A percentile compares a stretch with the other conserved stretches of the same genome.
phyloP scores from a whole-genome alignment of 1,284 basidiomycete species.

The Ganoderma resinaceum region DNA sequence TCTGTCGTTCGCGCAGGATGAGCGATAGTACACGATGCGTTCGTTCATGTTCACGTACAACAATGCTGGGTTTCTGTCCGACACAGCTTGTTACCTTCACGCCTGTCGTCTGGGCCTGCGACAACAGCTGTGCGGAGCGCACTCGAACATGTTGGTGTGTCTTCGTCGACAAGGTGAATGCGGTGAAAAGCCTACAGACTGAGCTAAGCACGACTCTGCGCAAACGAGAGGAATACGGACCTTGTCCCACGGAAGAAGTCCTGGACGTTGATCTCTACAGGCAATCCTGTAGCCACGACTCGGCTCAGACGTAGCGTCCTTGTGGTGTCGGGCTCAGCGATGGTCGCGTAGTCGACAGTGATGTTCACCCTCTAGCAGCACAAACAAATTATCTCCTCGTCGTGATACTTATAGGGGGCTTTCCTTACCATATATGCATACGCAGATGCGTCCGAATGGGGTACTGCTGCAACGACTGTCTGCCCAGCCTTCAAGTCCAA shows the following conservation, averaged over 20 bases:
- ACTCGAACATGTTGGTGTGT: constrained; percentile 77
- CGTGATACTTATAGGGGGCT: background rate
- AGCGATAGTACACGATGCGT: background rate
- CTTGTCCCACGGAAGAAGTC: constrained; percentile 80
- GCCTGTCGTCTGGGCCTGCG: constrained; percentile 49
- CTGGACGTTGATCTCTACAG: constrained; percentile 84
- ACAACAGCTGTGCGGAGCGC: constrained; percentile 58
- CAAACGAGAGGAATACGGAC: constrained; percentile 18
- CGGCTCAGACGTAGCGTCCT: constrained; percentile 61
- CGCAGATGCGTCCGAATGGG: constrained; percentile 67
- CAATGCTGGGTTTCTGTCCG: constrained; percentile 44
- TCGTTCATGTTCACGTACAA: constrained; percentile 28
- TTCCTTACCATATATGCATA: constrained; percentile 59
- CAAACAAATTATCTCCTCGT: background rate
- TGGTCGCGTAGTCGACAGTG: constrained; percentile 68
- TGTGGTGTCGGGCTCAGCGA: constrained; percentile 54
- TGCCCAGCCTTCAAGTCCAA: constrained; percentile 52
- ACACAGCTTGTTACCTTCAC: constrained; percentile 59
- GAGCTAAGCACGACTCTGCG: constrained; percentile 6
- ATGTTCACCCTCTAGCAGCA: constrained; percentile 63
- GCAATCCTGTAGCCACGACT: constrained; percentile 68
- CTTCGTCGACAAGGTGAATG: constrained; percentile 80
- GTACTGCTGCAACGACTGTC: constrained; percentile 57
- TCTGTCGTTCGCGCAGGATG: constrained; percentile 49
- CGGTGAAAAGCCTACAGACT: constrained; percentile 70